Percentiles rank a stretch among this genome's conserved stretches.
Evolutionary conservation across 192 early-diverging fungal species (phyloP).

Genomic region (Coemansia sp.): DNA sequence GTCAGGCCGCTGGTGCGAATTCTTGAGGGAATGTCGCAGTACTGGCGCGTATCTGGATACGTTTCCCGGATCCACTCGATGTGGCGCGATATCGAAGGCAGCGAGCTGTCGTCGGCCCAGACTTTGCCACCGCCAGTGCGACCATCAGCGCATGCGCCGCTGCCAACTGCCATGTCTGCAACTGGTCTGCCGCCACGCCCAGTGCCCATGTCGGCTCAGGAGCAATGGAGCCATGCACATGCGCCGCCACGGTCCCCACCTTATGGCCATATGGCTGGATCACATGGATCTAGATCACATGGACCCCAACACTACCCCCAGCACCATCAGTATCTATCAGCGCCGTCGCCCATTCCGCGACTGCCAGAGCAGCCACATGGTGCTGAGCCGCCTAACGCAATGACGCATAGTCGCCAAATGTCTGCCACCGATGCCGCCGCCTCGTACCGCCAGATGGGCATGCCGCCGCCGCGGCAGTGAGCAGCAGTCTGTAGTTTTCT

Average conservation of each 20-base stretch:
- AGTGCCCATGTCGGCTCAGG: constrained; percentile 2
- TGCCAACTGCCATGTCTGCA: not conserved
- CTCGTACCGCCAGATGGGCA: constrained; percentile 4
- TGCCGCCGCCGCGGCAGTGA: constrained; percentile 11
- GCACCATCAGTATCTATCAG: not conserved
- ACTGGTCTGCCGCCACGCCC: constrained; percentile 1
- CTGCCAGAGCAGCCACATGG: not conserved
- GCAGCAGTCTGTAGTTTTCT: not conserved
- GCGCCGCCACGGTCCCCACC: constrained; percentile 6
- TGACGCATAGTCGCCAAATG: not conserved
- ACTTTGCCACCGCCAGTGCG: constrained; percentile 9
- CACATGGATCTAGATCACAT: not conserved
- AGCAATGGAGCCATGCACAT: constrained; percentile 5
- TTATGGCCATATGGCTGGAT: not conserved
- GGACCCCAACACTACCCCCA: not conserved
- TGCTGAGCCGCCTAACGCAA: not conserved
- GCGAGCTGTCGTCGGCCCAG: constrained; percentile 14
- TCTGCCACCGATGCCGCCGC: not conserved
- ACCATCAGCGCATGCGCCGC: not conserved
- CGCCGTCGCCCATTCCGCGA: not conserved
- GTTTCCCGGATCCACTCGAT: constrained; percentile 28
- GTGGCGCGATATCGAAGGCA: constrained; percentile 38
- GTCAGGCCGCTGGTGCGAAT: constrained; percentile 39
- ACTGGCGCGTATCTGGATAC: constrained; percentile 41
- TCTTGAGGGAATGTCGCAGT: constrained; percentile 37